phyloP scores from a whole-genome alignment of 1,284 basidiomycete genomes.

The Fomes fomentarius region DNA sequence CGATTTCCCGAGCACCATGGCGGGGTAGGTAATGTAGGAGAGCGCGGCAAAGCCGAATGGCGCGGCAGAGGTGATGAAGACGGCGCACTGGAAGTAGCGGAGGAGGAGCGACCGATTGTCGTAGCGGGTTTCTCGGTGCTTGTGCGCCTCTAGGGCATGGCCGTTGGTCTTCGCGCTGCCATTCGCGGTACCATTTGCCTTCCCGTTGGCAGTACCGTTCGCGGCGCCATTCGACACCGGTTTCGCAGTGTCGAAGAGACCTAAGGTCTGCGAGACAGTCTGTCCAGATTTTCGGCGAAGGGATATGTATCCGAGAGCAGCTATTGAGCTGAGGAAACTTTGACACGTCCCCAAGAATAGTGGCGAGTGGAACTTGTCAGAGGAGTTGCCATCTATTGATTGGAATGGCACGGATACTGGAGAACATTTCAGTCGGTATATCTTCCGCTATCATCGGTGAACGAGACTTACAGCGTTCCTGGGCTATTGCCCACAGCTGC shows the following conservation, averaged over 20 bases:
- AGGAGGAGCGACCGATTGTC: conserved; percentile 63
- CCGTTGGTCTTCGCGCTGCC: conserved; percentile 34
- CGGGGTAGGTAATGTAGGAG: conserved; percentile 96
- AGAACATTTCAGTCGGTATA: background rate
- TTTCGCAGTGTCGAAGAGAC: conserved; percentile 43
- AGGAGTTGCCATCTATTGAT: conserved; percentile 60
- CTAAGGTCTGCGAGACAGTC: conserved; percentile 57
- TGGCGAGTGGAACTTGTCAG: conserved; percentile 85
- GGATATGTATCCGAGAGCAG: conserved; percentile 82
- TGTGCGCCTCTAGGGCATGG: conserved; percentile 31
- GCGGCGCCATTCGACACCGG: conserved; percentile 20
- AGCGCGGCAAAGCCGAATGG: conserved; percentile 96
- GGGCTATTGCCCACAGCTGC: conserved; percentile 88
- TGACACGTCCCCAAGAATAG: conserved; percentile 90
- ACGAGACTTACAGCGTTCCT: conserved; percentile 76
- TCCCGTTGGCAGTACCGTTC: conserved; percentile 24
- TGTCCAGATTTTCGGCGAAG: conserved; percentile 59
- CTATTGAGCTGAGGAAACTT: conserved; percentile 78
- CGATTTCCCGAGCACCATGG: conserved; percentile 98
- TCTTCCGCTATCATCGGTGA: background rate
- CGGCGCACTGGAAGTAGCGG: conserved; percentile 80
- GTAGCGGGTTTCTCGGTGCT: conserved; percentile 39
- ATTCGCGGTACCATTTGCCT: conserved; percentile 25
- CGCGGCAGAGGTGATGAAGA: conserved; percentile 90
- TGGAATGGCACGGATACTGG: conserved; percentile 86